These are phyloP conservation scores for Zygotorulaspora sp. DNA, from an alignment of 805 yeast genomes.

Conservation along the genomic window DNA sequence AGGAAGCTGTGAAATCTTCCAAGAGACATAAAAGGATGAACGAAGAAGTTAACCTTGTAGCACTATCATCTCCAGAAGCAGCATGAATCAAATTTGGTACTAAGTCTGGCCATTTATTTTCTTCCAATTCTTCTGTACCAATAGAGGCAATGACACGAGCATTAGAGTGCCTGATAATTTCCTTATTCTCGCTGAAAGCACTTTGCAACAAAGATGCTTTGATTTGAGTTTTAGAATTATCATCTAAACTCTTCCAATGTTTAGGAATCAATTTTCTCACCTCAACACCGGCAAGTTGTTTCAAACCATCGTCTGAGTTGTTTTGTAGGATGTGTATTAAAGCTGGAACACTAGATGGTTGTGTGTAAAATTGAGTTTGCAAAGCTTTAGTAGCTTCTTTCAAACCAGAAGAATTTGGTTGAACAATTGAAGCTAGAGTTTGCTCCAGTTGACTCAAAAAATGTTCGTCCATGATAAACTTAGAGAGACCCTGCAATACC, in stretches of 20 bases:
- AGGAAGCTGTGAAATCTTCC: slow-evolving; percentile 60
- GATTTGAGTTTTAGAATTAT: slow-evolving; percentile 51
- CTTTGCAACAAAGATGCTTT: slow-evolving; percentile 63
- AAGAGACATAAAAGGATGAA: slow-evolving; percentile 72
- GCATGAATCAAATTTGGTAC: slow-evolving; percentile 67
- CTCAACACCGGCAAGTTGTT: slow-evolving; percentile 95
- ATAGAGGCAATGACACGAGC: slow-evolving; percentile 88
- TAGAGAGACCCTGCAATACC: background rate
- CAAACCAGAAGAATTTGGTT: slow-evolving; percentile 76
- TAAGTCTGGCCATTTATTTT: slow-evolving; percentile 69
- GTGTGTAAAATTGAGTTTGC: slow-evolving; percentile 67
- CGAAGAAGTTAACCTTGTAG: slow-evolving; percentile 74
- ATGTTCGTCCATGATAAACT: slow-evolving; percentile 57
- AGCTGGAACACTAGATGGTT: slow-evolving; percentile 71
- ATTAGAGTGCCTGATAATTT: slow-evolving; percentile 76
- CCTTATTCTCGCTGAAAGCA: slow-evolving; percentile 59
- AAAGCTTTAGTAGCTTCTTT: slow-evolving; percentile 77
- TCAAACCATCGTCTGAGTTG: slow-evolving; percentile 63
- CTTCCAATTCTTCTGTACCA: slow-evolving; percentile 69
- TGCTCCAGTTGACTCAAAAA: slow-evolving; percentile 68
- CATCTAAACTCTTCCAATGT: slow-evolving; percentile 57
- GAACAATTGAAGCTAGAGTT: slow-evolving; percentile 70
- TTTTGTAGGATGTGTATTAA: slow-evolving; percentile 75
- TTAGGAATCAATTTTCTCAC: slow-evolving; percentile 74
- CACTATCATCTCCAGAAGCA: slow-evolving; percentile 50